Evolutionary conservation across 2,329 filamentous ascomycete species (phyloP), one percentile per base, ranked within the genome.

Genomic region (Aspergillus sp.): DNA sequence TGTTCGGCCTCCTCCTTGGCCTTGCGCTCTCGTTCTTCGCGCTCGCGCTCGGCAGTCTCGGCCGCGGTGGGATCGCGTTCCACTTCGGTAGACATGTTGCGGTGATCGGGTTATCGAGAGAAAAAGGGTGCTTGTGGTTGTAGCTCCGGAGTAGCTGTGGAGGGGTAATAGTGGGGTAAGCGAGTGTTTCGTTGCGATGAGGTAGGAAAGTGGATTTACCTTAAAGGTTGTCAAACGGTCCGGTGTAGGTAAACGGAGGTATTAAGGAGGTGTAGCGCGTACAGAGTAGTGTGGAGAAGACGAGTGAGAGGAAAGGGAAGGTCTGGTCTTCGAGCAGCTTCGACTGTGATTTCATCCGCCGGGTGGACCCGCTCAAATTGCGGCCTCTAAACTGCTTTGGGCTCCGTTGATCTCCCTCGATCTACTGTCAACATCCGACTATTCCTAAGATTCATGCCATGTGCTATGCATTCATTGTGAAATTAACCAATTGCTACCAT

Each of bases 1-100:
- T 99, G 95, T 80, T 99, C 95, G 69, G 88, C 90, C 58, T 85
- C 82, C 80, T 99, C 92, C 74, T 89, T 88, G 63, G 87, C 88
- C 70, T 83, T 83, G 65, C 81, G 81, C 68, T 85, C 85, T 63
- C 80, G 81, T 69, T 88, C 85, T 65, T 81, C 77, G 63, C 76
- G 78, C 60, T 82, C 80, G 61, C 82, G 84, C 71, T 85, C 82
- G 58, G 81, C 71, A 36, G 68, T 18, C 24, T 76, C 73, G 31
- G 64, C 60, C 26, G 71, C 69, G 32, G 69, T 72, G 11, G 65
- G 69, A 22, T 70, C 65, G 18, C 67, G 62, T 52, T 77, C 74
- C 20, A 65, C 62, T 58, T 71, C 70, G 55, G 73, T 50, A 26
- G 62, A 73, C 73, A 74, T 74, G 59, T 45, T 63, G 54, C 50